Base-by-base conservation (phyloP, 2,329 filamentous ascomycete genomes). In the Colletotrichum endophyticum region DNA sequence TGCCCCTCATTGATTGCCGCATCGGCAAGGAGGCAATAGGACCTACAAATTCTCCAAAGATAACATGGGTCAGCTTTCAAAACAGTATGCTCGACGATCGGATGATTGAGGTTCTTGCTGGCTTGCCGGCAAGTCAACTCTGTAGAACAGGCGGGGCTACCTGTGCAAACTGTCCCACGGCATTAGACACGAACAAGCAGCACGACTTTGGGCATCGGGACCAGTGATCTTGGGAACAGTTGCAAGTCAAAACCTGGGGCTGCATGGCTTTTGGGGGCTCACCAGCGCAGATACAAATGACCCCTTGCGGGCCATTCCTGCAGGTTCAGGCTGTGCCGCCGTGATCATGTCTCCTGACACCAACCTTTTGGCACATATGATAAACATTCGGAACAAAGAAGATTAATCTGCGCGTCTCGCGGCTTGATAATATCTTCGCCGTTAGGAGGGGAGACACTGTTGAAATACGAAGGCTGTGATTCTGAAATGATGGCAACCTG, bases 201-300 rank as follows among this genome's bases (percentile, higher is more conserved):
- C 2, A 32, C 30, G 1, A 13, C 11, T 53, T 13, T 3, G 44
- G 12, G 2, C 2, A 53, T 3, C 6, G 11, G n/a, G 4, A 53
- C n/a, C 11, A 1, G 19, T 0, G n/a, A 49, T 7, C 6, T 22
- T 13, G 0, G 12, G 4, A 22, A 0, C 6, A 53, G 1, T 22
- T 53, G 44, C 11, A 22, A 0, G 5, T 53, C 6, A 0, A 5
- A 53, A 19, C 1, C n/a, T 22, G 0, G n/a, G 6, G 3, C 4
- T 4, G 3, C 3, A 49, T 22, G 44, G 44, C 19, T 12, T 6
- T 22, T 49, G 44, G n/a, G 1, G 44, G 7, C 9, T 49, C 44
- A 22, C n/a, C 44, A 49, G 19, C n/a, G n/a, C 19, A 49, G 4
- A 49, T 22, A 0, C n/a, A 8, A 13, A 13, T 49, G 6, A 13